Evolutionary conservation across 306 rosid genomes (phyloP), one percentile per base, ranked within the genome.

Genomic region (Quercus alba): DNA sequence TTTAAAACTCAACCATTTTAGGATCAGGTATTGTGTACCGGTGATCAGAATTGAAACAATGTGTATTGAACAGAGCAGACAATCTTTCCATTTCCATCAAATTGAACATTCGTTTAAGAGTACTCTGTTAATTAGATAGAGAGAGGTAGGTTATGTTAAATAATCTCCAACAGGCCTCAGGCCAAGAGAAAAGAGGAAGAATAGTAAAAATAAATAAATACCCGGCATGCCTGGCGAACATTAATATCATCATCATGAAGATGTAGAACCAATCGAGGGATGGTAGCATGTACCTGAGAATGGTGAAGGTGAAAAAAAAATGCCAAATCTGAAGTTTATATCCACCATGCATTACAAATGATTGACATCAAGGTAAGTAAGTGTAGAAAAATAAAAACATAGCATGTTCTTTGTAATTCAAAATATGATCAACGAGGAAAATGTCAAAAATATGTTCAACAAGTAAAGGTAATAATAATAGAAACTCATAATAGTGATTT

Each of bases 141-240:
- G 21, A 31, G 67, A 19, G 81, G 19, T 55, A 44, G 64, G n/a
- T 77, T 55, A 81, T 14, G 63, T 86, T 33, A 73, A 52, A 26
- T 23, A 52, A 70, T 77, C 84, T 71, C 54, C 28, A 75, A 21
- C 67, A 70, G 66, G 72, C 33, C 49, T 57, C 76, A 25, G n/a
- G 41, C 58, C 66, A 69, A 57, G 78, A 78, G 76, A 84, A 57
- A 70, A 17, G 83, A 83, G 64, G 83, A 33, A 67, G 69, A 66
- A 81, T 57, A 49, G 33, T 72, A 68, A 76, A 46, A 26, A 75
- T 87, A 81, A 76, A 52, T 31, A 74, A 86, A 81, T 92, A 94
- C 99, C 99, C 99, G 97, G 86, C 99, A 94, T 76, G 99, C 97
- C 56, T 87, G 85, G 72, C 97, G 88, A 30, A 94, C 97, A 54